Conservation (phyloP, 2,329 filamentous ascomycete species). For the Aureobasidium sp. region DNA sequence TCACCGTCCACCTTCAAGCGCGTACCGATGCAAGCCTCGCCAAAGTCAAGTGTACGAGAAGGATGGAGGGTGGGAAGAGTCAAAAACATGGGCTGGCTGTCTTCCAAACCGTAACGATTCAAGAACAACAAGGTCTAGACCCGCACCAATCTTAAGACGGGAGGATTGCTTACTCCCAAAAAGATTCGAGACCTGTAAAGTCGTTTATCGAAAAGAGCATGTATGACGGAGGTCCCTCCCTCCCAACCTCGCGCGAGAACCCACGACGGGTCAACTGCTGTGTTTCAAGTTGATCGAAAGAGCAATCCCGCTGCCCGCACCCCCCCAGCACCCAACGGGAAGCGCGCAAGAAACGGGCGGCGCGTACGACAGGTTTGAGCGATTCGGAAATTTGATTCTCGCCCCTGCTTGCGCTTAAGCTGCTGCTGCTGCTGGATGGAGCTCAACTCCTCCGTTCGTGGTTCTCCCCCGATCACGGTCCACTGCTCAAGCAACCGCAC, state of each 20-base stretch:
- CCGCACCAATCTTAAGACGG: constrained; percentile 4
- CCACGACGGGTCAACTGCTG: constrained; percentile 8
- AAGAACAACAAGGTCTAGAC: background rate
- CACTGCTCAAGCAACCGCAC: constrained; percentile 10
- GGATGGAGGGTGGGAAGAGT: background rate
- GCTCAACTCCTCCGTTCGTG: background rate
- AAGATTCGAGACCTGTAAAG: constrained; percentile 5
- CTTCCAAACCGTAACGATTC: background rate
- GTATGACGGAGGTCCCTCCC: background rate
- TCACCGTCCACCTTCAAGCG: background rate
- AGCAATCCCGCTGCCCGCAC: background rate
- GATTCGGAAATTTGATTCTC: constrained; percentile 6
- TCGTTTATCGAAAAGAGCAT: constrained; percentile 8
- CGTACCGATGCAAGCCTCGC: constrained; percentile 7
- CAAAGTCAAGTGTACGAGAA: background rate
- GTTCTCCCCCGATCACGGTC: background rate
- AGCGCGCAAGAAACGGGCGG: constrained; percentile 6
- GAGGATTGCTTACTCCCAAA: background rate
- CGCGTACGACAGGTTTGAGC: constrained; percentile 1
- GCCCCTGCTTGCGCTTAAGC: constrained; percentile 6
- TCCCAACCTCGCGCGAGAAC: background rate
- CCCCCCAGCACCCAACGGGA: constrained; percentile 3
- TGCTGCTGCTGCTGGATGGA: constrained; percentile 1
- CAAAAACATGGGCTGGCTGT: constrained; percentile 1
- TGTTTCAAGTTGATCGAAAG: constrained; percentile 10